Conservation (phyloP, 805 yeast genomes). For the Pichia californica region DNA sequence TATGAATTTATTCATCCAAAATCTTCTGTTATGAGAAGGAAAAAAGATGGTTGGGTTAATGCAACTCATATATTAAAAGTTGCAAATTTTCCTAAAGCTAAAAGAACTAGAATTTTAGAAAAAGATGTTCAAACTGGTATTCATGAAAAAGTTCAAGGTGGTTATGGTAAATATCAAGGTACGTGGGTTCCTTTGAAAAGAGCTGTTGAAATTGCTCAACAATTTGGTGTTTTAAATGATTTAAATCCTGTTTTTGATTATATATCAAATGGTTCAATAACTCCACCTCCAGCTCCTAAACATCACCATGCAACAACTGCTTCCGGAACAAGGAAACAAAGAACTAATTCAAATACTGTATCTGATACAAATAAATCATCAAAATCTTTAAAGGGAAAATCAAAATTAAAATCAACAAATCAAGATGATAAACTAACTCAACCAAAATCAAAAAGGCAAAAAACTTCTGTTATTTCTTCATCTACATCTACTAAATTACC, state of each 20-base stretch:
- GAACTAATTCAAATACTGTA: background rate
- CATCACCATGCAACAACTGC: conserved; percentile 58
- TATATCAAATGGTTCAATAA: conserved; percentile 40
- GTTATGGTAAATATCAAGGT: conserved; percentile 94
- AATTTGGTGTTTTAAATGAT: conserved; percentile 55
- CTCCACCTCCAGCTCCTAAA: conserved; percentile 58
- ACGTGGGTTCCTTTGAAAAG: conserved; percentile 89
- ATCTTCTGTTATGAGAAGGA: conserved; percentile 73
- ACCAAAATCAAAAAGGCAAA: conserved; percentile 7
- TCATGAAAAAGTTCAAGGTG: conserved; percentile 95
- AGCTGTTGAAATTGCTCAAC: conserved; percentile 62
- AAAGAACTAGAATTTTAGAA: conserved; percentile 85
- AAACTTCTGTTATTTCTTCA: background rate
- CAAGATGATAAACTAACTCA: conserved; percentile 4
- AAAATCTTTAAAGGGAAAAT: background rate
- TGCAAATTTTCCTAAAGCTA: conserved; percentile 91
- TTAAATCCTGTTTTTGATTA: conserved; percentile 64
- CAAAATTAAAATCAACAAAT: conserved; percentile 6
- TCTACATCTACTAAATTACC: too few species aligned
- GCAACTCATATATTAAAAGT: conserved; percentile 94
- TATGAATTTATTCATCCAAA: conserved; percentile 66
- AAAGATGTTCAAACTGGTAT: conserved; percentile 85
- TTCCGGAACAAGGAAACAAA: conserved; percentile 25
- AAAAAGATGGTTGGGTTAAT: conserved; percentile 77
- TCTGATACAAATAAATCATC: background rate